phyloP scores from a whole-genome alignment of 225 moss, liverwort and hornwort genomes.

The Pseudoscleropodium purum region DNA sequence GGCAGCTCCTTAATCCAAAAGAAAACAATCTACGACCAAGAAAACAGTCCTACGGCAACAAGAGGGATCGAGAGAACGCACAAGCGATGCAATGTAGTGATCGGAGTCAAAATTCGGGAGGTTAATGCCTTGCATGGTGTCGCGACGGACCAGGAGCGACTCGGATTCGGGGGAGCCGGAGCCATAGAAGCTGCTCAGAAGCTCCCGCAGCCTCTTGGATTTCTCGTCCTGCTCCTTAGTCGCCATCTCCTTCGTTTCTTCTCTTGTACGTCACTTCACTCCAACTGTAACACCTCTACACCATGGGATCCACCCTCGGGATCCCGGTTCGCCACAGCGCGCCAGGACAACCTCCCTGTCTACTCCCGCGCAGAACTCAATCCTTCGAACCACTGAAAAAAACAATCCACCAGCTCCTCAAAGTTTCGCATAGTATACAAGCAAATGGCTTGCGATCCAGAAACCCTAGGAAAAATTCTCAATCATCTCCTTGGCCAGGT shows the following conservation, averaged over 20 bases:
- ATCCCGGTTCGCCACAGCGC: constrained; percentile 4
- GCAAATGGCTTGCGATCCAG: neutral
- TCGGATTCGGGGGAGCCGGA: constrained; percentile 68
- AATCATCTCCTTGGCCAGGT: neutral
- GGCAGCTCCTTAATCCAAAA: neutral
- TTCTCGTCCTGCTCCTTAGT: constrained; percentile 91
- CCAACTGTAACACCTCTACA: neutral
- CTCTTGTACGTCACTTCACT: neutral
- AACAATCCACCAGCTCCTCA: neutral
- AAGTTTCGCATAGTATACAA: neutral
- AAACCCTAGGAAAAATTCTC: constrained; percentile 8
- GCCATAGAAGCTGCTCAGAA: constrained; percentile 96
- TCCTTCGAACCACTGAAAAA: neutral
- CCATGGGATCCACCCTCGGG: constrained; percentile 25
- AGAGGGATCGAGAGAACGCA: constrained; percentile 16
- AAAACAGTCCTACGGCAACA: neutral
- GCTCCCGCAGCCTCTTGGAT: constrained; percentile 87
- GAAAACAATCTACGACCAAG: neutral
- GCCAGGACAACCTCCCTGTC: neutral
- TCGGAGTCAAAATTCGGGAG: constrained; percentile 92
- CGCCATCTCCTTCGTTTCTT: constrained; percentile 39
- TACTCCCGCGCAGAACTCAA: neutral
- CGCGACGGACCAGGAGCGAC: constrained; percentile 57
- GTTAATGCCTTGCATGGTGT: constrained; percentile 87
- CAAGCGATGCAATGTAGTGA: constrained; percentile 84